phyloP scores from a whole-genome alignment of 1,284 basidiomycete species.

The Phellopilus nigrolimitatus region DNA sequence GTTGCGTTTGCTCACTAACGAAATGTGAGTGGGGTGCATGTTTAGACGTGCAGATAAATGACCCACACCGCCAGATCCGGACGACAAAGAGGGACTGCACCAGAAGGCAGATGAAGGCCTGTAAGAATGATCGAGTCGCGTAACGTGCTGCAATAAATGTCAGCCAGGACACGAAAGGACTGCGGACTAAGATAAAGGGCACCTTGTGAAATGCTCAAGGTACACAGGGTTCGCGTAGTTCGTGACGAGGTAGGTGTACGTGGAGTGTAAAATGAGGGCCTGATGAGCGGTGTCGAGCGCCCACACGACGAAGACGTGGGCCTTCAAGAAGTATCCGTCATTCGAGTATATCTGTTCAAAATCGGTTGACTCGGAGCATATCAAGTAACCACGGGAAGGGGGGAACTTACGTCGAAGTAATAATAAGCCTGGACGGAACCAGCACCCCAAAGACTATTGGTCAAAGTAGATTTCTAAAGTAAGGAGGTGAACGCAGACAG shows the following conservation, averaged over 20 bases:
- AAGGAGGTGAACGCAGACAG: no score
- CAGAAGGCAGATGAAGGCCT: background rate
- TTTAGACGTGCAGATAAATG: background rate
- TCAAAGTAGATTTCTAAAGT: background rate
- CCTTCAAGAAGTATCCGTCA: background rate
- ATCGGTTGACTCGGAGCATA: background rate
- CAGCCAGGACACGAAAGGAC: no score
- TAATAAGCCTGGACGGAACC: background rate
- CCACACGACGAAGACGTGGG: background rate
- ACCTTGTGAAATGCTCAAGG: background rate
- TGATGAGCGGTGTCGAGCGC: conserved; percentile 1
- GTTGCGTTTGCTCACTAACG: conserved; percentile 8
- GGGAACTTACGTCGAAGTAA: background rate
- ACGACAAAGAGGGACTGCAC: background rate
- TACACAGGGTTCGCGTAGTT: background rate
- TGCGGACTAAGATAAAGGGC: no score
- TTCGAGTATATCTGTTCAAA: background rate
- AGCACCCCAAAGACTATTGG: background rate
- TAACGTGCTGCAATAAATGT: no score
- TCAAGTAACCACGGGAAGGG: background rate
- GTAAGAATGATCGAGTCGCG: background rate
- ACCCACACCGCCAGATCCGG: background rate
- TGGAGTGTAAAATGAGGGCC: background rate
- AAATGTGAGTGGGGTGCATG: background rate
- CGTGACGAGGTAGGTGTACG: background rate